Conservation (phyloP, 1,284 basidiomycete genomes). For the Trichosporon sp. region DNA sequence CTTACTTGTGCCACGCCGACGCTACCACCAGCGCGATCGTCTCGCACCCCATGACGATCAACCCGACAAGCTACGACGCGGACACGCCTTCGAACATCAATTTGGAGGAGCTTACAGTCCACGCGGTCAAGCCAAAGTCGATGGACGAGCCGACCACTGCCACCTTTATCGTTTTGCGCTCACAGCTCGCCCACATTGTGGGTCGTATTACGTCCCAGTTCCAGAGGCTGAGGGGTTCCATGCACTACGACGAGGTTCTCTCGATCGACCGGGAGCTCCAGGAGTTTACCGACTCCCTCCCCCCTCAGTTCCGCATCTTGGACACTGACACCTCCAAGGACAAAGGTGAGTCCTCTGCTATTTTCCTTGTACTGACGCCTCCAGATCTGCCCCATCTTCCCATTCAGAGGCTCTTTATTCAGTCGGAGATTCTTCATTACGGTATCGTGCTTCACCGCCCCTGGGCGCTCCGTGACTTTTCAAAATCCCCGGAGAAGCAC, state of each 20-base stretch:
- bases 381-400: constrained; percentile 46
- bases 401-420: constrained; percentile 54
- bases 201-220: constrained; percentile 79
- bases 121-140: constrained; percentile 46
- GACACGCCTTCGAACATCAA: constrained; percentile 74
- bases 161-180: constrained; percentile 83
- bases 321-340: constrained; percentile 45
- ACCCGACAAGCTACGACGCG: constrained; percentile 45
- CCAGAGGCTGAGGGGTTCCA: constrained; percentile 75
- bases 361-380: constrained; percentile 15
- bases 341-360: constrained; percentile 33
- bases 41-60: constrained; percentile 74
- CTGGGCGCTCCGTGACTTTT: constrained; percentile 50
- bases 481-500: constrained; percentile 39
- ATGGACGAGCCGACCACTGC: constrained; percentile 66
- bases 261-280: constrained; percentile 79
- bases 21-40: constrained; percentile 79
- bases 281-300: constrained; percentile 72
- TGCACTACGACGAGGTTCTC: constrained; percentile 80
- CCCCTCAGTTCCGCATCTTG: constrained; percentile 59
- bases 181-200: constrained; percentile 80
- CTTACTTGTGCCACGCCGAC: constrained; percentile 89
- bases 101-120: constrained; percentile 60
- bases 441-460: constrained; percentile 55
- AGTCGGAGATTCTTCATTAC: constrained; percentile 53